Base-by-base conservation (phyloP, 306 rosid species). In the Acacia melanoxylon region DNA sequence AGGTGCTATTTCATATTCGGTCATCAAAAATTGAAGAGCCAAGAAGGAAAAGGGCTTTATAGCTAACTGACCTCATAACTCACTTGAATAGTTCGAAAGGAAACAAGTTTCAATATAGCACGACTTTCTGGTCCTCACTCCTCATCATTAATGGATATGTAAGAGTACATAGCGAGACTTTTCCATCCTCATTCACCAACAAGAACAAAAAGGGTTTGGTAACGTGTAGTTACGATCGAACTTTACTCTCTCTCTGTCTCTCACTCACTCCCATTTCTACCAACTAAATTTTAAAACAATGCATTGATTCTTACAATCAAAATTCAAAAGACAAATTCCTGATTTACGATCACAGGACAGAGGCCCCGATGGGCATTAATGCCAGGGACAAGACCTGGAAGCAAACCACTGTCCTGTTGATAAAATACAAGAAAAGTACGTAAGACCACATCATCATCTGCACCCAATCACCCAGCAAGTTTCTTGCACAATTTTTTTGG, bases 321-420 rank as follows among this genome's bases (percentile, higher is more conserved):
- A 56, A 37, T 6, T 37, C 41, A 8, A 25, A 56, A 56, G 27
- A 56, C 25, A 2, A n/a, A n/a, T 41, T 68, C 59, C 1, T 37
- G 48, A 69, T 16, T n/a, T n/a, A 52, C 42, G 52, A 12, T 75
- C 80, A 76, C 56, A 24, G 29, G 71, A 75, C 78, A 56, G 12
- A n/a, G 68, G 68, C 79, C 11, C 12, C 51, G 16, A n/a, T 41
- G 80, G 27, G 56, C 68, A 76, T 76, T 24, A 41, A 76, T 61
- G 71, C 58, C 58, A 24, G 2, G 17, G 16, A 15, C 41, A 59
- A 76, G 2, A 69, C 19, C 25, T 42, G n/a, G 25, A 22, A 42
- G 58, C 79, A 75, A 56, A 58, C 68, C 56, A 59, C 25, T 6
- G 22, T 56, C 24, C 13, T 76, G 8, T 14, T 5, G 10, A 24